These are phyloP conservation scores for Epithele typhae DNA, from an alignment of 768 basidiomycete species.

Conservation along the genomic window DNA sequence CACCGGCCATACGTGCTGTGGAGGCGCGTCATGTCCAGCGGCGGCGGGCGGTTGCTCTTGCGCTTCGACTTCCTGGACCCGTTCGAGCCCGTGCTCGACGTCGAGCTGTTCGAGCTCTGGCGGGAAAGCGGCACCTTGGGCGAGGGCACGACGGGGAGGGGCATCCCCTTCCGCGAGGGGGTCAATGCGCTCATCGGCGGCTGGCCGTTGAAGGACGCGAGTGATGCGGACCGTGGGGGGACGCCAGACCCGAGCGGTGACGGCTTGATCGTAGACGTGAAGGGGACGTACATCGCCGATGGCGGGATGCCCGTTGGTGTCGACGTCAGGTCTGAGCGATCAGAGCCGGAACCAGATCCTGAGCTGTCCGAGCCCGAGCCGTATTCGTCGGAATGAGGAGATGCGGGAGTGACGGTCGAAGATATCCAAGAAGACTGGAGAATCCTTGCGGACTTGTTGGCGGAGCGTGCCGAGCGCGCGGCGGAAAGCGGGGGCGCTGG, in stretches of 20 bases:
- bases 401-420: slow-evolving; percentile 14
- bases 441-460: slow-evolving; percentile 15
- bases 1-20: slow-evolving; percentile 14
- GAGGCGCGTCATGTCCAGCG: slow-evolving; percentile 15
- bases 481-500: no score
- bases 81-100: background rate
- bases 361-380: slow-evolving; percentile 9
- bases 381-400: slow-evolving; percentile 8
- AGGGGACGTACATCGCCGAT: slow-evolving; percentile 15
- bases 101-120: slow-evolving; percentile 1
- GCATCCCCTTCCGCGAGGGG: slow-evolving; percentile 6
- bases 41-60: slow-evolving; percentile 12
- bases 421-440: slow-evolving; percentile 16
- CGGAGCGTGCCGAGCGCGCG: background rate
- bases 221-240: slow-evolving; percentile 14
- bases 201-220: slow-evolving; percentile 12
- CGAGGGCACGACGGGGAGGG: slow-evolving; percentile 4
- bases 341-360: slow-evolving; percentile 3
- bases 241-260: slow-evolving; percentile 9
- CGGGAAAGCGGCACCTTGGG: slow-evolving; percentile 1
- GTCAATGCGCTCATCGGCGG: slow-evolving; percentile 8
- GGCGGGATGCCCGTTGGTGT: slow-evolving; percentile 12
- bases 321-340: slow-evolving; percentile 14
- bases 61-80: slow-evolving; percentile 10
- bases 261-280: slow-evolving; percentile 16